Evolutionary conservation across 1,139 yeast genomes (phyloP).

Genomic region (Nematodospora anomalae): DNA sequence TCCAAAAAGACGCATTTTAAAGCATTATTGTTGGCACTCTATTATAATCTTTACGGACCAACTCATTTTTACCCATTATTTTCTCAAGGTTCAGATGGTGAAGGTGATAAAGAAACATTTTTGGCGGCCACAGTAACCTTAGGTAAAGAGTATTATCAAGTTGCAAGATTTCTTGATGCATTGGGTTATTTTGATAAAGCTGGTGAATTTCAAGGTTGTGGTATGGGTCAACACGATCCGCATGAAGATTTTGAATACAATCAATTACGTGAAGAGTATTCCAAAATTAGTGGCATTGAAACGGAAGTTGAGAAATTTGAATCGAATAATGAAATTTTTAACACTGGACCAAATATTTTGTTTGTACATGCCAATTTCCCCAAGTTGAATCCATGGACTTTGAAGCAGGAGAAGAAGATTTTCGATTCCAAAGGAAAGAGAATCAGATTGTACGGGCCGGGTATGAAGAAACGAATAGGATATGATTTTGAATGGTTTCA

Average conservation of each 20-base stretch:
- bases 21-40: conserved; percentile 65
- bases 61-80: conserved; percentile 77
- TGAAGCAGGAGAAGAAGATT: conserved; percentile 42
- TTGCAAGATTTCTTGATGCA: conserved; percentile 55
- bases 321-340: conserved; percentile 19
- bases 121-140: conserved; percentile 75
- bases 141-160: conserved; percentile 63
- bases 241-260: conserved; percentile 48
- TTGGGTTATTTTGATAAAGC: conserved; percentile 47
- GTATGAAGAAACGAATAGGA: conserved; percentile 50
- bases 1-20: conserved; percentile 64
- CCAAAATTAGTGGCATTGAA: conserved; percentile 11
- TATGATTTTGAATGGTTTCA: conserved; percentile 61
- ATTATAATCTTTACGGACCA: conserved; percentile 81
- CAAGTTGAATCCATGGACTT: conserved; percentile 59
- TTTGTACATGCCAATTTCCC: conserved; percentile 70
- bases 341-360: conserved; percentile 41
- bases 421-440: conserved; percentile 43
- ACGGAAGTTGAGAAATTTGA: conserved; percentile 10
- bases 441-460: conserved; percentile 54
- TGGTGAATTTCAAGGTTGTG: conserved; percentile 55
- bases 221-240: conserved; percentile 76
- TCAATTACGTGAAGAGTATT: conserved; percentile 7
- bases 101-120: conserved; percentile 90
- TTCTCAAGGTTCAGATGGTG: conserved; percentile 84